Evolutionary conservation across 768 basidiomycete species (phyloP), one percentile per base, ranked within the genome.

Genomic region (Pulveroboletus sp.): DNA sequence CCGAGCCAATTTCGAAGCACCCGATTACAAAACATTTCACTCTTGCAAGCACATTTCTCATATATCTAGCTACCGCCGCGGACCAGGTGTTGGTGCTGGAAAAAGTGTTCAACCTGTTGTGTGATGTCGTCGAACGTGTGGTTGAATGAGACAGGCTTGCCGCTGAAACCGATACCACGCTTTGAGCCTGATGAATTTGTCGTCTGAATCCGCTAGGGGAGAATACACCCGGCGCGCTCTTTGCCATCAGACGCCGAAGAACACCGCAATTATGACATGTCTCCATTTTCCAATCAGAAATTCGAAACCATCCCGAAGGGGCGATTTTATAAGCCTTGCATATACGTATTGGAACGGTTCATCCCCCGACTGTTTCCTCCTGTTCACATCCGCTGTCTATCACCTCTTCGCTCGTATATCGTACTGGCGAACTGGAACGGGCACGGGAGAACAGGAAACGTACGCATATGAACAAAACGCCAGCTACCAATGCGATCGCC

Each of bases 101-200:
- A 68, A 97, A 94, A 68, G 87, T 94, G 21, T 74, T 97, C 56
- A 94, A 93, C 61, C 69, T 95, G 16, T 76, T 97, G 14, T 62
- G 95, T 98, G 49, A 94, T 98, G 92, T 94, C 91, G 3, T 94
- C 91, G 31, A 97, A 97, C 61, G 93, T 89, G 2, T 95, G 88
- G 88, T 69, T 98, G 59, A 94, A 84, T 61, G 97, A 99, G 64
- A 87, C 84, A 10, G 97, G 98, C 67, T 93, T 90, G 33, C 94
- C 94, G 0, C 69, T 98, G 57, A 93, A 90, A 63, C 95, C 98
- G 66, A 87, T 99, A 36, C 97, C 97, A 10, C 94, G 97, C 69
- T 99, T 98, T 69, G 92, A 95, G 57, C 70, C 83, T 6, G 91
- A 95, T 44, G 90, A 94, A 59, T 0, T 90, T 98, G 36, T 75